phyloP scores from a whole-genome alignment of 352 stramenopile genomes.

The Phytophthora pinifolia region DNA sequence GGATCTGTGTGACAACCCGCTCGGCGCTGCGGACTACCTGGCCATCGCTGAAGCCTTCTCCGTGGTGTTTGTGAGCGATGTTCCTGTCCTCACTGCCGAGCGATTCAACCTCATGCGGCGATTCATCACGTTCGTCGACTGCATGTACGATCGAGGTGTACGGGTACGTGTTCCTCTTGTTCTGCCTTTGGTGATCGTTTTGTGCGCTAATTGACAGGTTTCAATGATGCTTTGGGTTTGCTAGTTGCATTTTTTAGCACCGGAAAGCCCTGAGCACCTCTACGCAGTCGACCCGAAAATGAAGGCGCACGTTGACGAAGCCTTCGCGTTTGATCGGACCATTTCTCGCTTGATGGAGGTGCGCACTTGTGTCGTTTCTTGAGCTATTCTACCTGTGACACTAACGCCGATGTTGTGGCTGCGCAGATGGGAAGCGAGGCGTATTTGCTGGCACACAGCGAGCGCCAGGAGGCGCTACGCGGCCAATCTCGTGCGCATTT shows the following conservation, averaged over 20 bases:
- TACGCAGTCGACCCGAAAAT: slow-evolving; percentile 57
- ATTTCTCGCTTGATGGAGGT: slow-evolving; percentile 88
- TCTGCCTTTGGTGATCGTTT: background rate
- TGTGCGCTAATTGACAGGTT: slow-evolving; percentile 7
- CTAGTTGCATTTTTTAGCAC: slow-evolving; percentile 77
- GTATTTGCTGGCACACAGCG: slow-evolving; percentile 62
- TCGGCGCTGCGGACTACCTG: slow-evolving; percentile 94
- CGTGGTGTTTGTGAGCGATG: slow-evolving; percentile 91
- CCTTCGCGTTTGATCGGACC: slow-evolving; percentile 85
- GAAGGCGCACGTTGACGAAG: slow-evolving; percentile 77
- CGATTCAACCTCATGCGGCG: slow-evolving; percentile 92
- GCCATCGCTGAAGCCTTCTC: slow-evolving; percentile 88
- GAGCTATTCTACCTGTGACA: too few relatives aligned
- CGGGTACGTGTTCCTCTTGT: slow-evolving; percentile 37
- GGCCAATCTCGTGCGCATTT: slow-evolving; percentile 24
- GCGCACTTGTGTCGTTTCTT: too few relatives aligned
- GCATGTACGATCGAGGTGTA: slow-evolving; percentile 94
- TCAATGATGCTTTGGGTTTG: slow-evolving; percentile 6
- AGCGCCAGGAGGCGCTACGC: slow-evolving; percentile 26
- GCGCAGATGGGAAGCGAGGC: slow-evolving; percentile 68
- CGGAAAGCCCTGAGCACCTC: slow-evolving; percentile 53
- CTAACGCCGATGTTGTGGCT: background rate
- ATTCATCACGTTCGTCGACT: slow-evolving; percentile 99
- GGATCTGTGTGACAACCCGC: slow-evolving; percentile 94
- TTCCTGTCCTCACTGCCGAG: slow-evolving; percentile 88